These are phyloP conservation scores for Neoarthrinium moseri DNA, from an alignment of 2,329 filamentous ascomycete species.

Conservation along the genomic window DNA sequence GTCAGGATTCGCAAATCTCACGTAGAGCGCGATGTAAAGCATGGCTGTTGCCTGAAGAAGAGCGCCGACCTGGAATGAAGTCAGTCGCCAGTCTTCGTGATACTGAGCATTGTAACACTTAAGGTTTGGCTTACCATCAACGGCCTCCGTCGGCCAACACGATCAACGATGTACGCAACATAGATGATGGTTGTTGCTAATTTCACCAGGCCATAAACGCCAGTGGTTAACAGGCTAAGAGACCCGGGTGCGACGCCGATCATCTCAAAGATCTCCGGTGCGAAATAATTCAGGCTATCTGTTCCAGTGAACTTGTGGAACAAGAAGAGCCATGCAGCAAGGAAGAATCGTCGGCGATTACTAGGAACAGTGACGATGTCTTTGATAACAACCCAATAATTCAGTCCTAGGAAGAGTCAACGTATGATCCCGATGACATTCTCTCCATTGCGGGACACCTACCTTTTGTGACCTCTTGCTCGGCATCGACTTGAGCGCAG, in stretches of 20 bases:
- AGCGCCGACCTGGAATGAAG: conserved; percentile 20
- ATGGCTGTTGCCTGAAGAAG: conserved; percentile 27
- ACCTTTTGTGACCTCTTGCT: conserved; percentile 17
- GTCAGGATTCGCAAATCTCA: conserved; percentile 31
- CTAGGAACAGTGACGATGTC: conserved; percentile 27
- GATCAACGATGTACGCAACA: conserved; percentile 29
- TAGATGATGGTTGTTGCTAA: conserved; percentile 29
- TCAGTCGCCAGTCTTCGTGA: not conserved
- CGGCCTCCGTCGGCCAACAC: conserved; percentile 28
- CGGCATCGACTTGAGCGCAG: conserved; percentile 31
- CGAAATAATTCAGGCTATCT: conserved; percentile 38
- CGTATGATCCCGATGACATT: conserved; percentile 17
- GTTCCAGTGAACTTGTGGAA: conserved; percentile 42
- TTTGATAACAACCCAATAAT: conserved; percentile 32
- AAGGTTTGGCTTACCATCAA: conserved; percentile 17
- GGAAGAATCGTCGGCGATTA: conserved; percentile 32
- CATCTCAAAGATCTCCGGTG: conserved; percentile 36
- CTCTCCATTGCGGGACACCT: not conserved
- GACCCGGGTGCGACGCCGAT: conserved; percentile 33
- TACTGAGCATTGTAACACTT: not conserved
- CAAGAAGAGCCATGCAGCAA: conserved; percentile 33
- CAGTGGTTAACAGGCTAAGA: conserved; percentile 33
- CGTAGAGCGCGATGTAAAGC: conserved; percentile 31
- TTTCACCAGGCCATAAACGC: conserved; percentile 33
- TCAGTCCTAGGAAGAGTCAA: conserved; percentile 20